Evolutionary conservation across 1,139 yeast genomes (phyloP).

Genomic region (Citeromyces siamensis): DNA sequence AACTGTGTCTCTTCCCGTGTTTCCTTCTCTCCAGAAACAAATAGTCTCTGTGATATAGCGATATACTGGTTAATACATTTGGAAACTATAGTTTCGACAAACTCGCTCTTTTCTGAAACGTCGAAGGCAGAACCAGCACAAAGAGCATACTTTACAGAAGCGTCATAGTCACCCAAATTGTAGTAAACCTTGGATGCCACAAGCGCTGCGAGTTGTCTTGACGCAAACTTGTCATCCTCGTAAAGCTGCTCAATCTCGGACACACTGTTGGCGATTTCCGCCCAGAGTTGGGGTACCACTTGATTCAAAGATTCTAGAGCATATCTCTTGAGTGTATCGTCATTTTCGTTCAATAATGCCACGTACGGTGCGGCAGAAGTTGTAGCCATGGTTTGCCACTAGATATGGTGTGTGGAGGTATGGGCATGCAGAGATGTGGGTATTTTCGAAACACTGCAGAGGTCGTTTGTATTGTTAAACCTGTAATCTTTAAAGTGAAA

Average conservation of each 20-base stretch:
- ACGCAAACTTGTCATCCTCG: conserved; percentile 71
- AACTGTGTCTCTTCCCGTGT: conserved; percentile 49
- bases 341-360: conserved; percentile 79
- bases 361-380: conserved; percentile 83
- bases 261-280: conserved; percentile 88
- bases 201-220: conserved; percentile 75
- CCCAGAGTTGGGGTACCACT: conserved; percentile 90
- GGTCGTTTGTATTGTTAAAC: too few species aligned
- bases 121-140: conserved; percentile 77
- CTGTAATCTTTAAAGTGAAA: too few species aligned
- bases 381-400: conserved; percentile 32
- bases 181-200: conserved; percentile 92
- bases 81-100: conserved; percentile 85
- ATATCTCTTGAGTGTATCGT: conserved; percentile 62
- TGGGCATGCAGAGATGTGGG: background rate
- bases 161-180: conserved; percentile 87
- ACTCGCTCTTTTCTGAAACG: conserved; percentile 65
- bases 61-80: conserved; percentile 84
- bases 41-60: conserved; percentile 43
- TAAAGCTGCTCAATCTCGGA: conserved; percentile 80
- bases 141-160: conserved; percentile 81
- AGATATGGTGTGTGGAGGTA: background rate
- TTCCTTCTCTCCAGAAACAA: conserved; percentile 21
- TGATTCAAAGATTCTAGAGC: conserved; percentile 76
- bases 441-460: too few species aligned